These are phyloP conservation scores for Cardamine chenopodiifolia DNA, from an alignment of 345 rosid genomes.

Conservation along the genomic window DNA sequence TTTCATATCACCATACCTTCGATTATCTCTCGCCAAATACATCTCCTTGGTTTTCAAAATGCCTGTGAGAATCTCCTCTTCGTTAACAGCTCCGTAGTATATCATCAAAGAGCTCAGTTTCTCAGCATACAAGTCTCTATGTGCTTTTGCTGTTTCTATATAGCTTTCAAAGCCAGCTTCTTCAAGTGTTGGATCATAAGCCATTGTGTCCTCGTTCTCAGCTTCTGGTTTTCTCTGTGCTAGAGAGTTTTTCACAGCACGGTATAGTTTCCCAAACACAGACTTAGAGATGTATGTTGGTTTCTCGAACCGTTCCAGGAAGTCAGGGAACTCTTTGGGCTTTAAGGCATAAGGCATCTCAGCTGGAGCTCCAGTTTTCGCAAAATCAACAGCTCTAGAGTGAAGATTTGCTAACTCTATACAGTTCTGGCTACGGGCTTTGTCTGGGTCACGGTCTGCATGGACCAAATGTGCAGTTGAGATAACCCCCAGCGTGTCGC, in stretches of 20 bases:
- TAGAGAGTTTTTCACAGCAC: slow-evolving; percentile 49
- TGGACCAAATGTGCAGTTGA: slow-evolving; percentile 91
- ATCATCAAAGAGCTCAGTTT: slow-evolving; percentile 63
- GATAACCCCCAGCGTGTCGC: slow-evolving; percentile 84
- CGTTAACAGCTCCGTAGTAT: slow-evolving; percentile 61
- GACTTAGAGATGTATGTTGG: slow-evolving; percentile 61
- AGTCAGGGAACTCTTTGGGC: slow-evolving; percentile 89
- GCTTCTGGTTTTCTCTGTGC: slow-evolving; percentile 38
- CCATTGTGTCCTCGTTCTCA: slow-evolving; percentile 48
- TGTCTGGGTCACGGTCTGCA: slow-evolving; percentile 79
- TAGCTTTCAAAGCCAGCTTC: slow-evolving; percentile 63
- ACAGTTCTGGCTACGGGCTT: slow-evolving; percentile 73
- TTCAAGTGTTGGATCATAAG: slow-evolving; percentile 69
- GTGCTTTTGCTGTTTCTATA: slow-evolving; percentile 51
- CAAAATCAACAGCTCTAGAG: slow-evolving; percentile 95
- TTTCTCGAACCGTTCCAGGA: slow-evolving; percentile 76
- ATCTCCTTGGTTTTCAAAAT: slow-evolving; percentile 57
- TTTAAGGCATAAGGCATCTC: slow-evolving; percentile 81
- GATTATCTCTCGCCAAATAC: slow-evolving; percentile 75
- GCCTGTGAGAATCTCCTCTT: slow-evolving; percentile 93
- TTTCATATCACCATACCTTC: slow-evolving; percentile 73
- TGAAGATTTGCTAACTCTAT: slow-evolving; percentile 81
- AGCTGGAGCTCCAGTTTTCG: slow-evolving; percentile 92
- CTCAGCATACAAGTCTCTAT: slow-evolving; percentile 65
- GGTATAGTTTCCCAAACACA: slow-evolving; percentile 80